These are phyloP conservation scores for Tolypocladium cylindrosporum DNA, from an alignment of 2,329 filamentous ascomycete genomes.

Conservation along the genomic window DNA sequence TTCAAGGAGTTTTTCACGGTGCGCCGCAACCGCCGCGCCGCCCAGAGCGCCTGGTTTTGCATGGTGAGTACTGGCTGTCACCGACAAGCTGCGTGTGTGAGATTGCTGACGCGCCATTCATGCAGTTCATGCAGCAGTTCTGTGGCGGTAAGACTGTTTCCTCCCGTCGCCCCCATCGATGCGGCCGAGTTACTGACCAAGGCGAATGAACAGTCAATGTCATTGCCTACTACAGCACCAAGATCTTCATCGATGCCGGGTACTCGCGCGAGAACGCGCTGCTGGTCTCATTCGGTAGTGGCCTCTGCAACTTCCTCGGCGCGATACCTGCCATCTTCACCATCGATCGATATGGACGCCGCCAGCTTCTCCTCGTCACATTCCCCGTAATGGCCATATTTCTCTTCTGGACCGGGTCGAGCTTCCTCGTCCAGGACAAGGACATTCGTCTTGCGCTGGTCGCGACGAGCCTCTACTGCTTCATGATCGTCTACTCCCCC, in stretches of 20 bases:
- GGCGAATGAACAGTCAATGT: slow-evolving; percentile 33
- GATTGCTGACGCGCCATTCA: not conserved
- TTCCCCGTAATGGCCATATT: slow-evolving; percentile 49
- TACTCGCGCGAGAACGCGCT: slow-evolving; percentile 32
- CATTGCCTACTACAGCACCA: slow-evolving; percentile 45
- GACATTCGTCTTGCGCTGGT: slow-evolving; percentile 20
- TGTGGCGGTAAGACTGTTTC: slow-evolving; percentile 1
- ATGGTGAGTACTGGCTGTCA: slow-evolving; percentile 16
- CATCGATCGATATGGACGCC: slow-evolving; percentile 48
- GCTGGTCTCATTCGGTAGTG: slow-evolving; percentile 45
- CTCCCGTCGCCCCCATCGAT: not conserved
- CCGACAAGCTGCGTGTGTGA: too few relatives aligned
- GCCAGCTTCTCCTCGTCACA: slow-evolving; percentile 44
- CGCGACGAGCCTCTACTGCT: slow-evolving; percentile 27
- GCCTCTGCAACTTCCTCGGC: slow-evolving; percentile 47
- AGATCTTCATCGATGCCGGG: slow-evolving; percentile 28
- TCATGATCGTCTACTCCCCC: slow-evolving; percentile 32
- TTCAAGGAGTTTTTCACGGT: slow-evolving; percentile 27
- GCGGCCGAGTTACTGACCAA: not conserved
- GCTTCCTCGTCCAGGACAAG: slow-evolving; percentile 29
- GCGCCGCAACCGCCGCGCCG: slow-evolving; percentile 24
- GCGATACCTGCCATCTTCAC: slow-evolving; percentile 48
- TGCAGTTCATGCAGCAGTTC: slow-evolving; percentile 5
- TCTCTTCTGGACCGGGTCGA: slow-evolving; percentile 41
- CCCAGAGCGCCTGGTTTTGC: slow-evolving; percentile 24